phyloP scores from a whole-genome alignment of 768 basidiomycete genomes.

The Suillus subluteus region DNA sequence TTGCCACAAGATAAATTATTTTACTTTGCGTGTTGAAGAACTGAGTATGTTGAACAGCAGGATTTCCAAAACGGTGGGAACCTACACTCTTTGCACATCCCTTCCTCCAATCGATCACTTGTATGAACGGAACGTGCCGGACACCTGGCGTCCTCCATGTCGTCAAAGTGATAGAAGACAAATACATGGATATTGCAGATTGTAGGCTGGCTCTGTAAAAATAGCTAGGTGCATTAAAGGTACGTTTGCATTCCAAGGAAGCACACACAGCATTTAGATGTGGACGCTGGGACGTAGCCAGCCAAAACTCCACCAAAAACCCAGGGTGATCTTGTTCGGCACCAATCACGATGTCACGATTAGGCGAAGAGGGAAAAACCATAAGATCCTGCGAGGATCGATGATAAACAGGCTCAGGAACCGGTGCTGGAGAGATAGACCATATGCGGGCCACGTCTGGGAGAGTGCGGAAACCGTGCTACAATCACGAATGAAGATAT shows the following conservation, averaged over 20 bases:
- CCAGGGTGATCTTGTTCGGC: neutral
- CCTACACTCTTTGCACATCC: neutral
- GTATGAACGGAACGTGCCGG: neutral
- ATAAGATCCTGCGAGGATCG: neutral
- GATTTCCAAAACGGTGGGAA: neutral
- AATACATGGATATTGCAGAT: neutral
- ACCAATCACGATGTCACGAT: neutral
- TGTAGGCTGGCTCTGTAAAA: neutral
- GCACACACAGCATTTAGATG: neutral
- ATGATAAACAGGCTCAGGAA: neutral
- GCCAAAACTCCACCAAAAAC: neutral
- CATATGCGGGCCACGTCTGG: too few species aligned
- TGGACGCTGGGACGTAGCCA: neutral
- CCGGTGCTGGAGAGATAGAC: neutral
- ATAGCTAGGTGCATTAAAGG: too few species aligned
- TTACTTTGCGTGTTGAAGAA: too few species aligned
- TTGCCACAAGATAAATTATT: too few species aligned
- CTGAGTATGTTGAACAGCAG: neutral
- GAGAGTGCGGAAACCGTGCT: too few species aligned
- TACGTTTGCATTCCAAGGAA: too few species aligned
- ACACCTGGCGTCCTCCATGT: neutral
- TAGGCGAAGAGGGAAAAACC: too few species aligned
- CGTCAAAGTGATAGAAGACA: neutral
- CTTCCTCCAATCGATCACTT: neutral
- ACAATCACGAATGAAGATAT: too few species aligned